phyloP scores from a whole-genome alignment of 1,139 yeast genomes.

The Zygosaccharomyces sapae region DNA sequence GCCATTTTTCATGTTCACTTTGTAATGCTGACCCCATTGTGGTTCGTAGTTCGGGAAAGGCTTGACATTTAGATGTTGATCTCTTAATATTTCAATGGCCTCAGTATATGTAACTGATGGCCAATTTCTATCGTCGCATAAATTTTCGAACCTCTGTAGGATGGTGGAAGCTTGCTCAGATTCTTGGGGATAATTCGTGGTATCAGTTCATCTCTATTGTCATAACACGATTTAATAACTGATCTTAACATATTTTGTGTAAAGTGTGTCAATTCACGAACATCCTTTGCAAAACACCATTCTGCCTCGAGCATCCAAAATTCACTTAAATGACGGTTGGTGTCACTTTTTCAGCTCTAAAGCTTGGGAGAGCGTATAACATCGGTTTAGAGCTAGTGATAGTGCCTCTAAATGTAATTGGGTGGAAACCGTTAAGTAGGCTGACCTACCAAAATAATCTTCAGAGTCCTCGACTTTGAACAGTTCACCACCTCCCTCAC shows the following conservation, averaged over 20 bases:
- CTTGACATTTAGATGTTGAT: conserved; percentile 15
- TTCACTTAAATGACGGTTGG: conserved; percentile 86
- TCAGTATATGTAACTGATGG: conserved; percentile 66
- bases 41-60: conserved; percentile 39
- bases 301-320: conserved; percentile 99
- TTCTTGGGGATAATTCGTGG: conserved; percentile 43
- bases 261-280: conserved; percentile 58
- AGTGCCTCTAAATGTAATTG: conserved; percentile 86
- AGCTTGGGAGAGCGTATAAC: conserved; percentile 92
- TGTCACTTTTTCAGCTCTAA: conserved; percentile 88
- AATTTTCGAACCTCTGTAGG: conserved; percentile 34
- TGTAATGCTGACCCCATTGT: conserved; percentile 71
- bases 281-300: conserved; percentile 57
- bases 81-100: conserved; percentile 54
- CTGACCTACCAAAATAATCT: conserved; percentile 58
- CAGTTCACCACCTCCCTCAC: conserved; percentile 97
- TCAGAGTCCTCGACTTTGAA: conserved; percentile 42
- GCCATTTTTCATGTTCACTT: conserved; percentile 88
- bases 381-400: conserved; percentile 69
- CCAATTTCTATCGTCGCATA: conserved; percentile 47
- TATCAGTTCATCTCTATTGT: conserved; percentile 37
- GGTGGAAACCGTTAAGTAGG: conserved; percentile 83
- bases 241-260: conserved; percentile 66
- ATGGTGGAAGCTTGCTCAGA: conserved; percentile 35
- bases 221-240: conserved; percentile 43